These are phyloP conservation scores for Cytidiella melzeri DNA, from an alignment of 768 basidiomycete genomes.

Conservation along the genomic window DNA sequence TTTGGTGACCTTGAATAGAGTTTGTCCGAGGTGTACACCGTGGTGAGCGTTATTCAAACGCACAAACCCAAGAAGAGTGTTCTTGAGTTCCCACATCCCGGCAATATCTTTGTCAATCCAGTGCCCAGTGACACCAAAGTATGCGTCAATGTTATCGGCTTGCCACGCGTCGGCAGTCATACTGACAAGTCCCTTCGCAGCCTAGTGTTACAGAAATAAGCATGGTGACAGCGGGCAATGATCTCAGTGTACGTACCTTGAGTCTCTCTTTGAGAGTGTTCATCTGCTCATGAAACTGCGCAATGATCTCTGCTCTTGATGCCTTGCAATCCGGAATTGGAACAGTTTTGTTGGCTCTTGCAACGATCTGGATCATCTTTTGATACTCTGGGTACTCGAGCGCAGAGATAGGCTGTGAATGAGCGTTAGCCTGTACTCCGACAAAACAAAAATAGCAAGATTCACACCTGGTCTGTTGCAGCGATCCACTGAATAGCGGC, in stretches of 20 bases:
- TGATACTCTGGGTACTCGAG: constrained; percentile 29
- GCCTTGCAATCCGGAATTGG: constrained; percentile 27
- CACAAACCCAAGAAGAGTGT: constrained; percentile 30
- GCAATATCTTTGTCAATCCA: constrained; percentile 32
- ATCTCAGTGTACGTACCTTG: constrained; percentile 15
- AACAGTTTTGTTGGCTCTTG: constrained; percentile 31
- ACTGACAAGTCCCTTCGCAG: constrained; percentile 15
- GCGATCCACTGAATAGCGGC: constrained; percentile 33
- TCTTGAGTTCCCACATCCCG: constrained; percentile 24
- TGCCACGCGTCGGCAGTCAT: constrained; percentile 38
- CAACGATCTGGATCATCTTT: constrained; percentile 32
- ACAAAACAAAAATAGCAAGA: neutral
- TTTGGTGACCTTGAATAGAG: constrained; percentile 29
- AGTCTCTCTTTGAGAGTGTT: constrained; percentile 6
- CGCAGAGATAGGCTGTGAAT: constrained; percentile 24
- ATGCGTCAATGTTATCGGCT: constrained; percentile 31
- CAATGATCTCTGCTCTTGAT: constrained; percentile 24
- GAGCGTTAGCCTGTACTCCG: neutral
- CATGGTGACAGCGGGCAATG: neutral
- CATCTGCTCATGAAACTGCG: constrained; percentile 21
- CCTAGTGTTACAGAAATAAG: no score
- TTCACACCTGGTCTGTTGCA: constrained; percentile 32
- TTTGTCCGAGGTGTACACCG: constrained; percentile 30
- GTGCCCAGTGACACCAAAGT: constrained; percentile 35
- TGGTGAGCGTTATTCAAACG: constrained; percentile 33